Conservation (phyloP, 2,329 filamentous ascomycete genomes). For the Colletotrichum liaoningense region DNA sequence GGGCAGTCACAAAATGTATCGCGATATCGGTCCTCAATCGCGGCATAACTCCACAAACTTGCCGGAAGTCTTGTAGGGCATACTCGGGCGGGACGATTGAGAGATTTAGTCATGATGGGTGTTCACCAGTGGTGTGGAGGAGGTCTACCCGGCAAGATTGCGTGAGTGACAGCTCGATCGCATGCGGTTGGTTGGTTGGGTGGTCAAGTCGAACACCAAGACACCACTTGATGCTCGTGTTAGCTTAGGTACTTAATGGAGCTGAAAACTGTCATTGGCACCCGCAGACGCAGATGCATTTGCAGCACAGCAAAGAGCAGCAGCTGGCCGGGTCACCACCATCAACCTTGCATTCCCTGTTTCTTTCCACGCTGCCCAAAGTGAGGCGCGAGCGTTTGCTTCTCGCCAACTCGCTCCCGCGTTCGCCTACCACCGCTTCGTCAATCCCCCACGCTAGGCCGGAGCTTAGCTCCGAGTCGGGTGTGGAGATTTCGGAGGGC, state of each 20-base stretch:
- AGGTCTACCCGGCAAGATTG: neutral
- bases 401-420: too few species aligned
- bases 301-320: neutral
- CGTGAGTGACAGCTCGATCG: neutral
- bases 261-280: neutral
- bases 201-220: too few species aligned
- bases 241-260: neutral
- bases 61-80: neutral
- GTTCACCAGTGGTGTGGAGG: too few species aligned
- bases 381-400: neutral
- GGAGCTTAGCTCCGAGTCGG: conserved; percentile 27
- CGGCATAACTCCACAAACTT: neutral
- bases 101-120: too few species aligned
- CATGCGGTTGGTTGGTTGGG: neutral
- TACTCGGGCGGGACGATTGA: too few species aligned
- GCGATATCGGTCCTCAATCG: neutral
- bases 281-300: neutral
- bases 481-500: conserved; percentile 7
- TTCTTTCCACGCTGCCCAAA: neutral
- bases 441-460: conserved; percentile 6
- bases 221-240: neutral
- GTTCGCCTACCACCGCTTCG: neutral
- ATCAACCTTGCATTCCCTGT: neutral
- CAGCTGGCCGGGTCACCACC: too few species aligned
- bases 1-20: neutral